Evolutionary conservation across 1,284 basidiomycete species (phyloP), one percentile per base, ranked within the genome.

Genomic region (Ustilago curta): DNA sequence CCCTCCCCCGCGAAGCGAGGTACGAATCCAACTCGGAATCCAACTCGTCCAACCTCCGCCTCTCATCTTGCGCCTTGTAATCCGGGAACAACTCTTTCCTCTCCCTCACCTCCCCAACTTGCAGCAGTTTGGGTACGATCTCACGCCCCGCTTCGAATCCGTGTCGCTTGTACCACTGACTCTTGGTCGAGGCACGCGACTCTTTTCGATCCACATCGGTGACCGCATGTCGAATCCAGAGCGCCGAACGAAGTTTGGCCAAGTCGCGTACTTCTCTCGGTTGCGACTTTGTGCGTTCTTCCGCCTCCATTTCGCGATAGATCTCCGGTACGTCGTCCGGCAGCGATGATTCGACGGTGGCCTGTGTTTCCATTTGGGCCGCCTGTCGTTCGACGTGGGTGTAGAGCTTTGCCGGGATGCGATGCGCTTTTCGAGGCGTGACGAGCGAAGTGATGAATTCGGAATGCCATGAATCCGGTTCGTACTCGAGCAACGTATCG

Each of bases 141-240:
- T 84, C 81, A 23, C 76, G 76, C 11, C 83, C 83, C 0, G 83
- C 83, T 25, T 80, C 76, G 19, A 61, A 62, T 3, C 83, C 83
- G 45, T 84, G 82, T 19, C 78, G 64, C 25, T 70, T 67, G 70
- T 84, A 84, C 83, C 83, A 84, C 45, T 81, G 77, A 37, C 68
- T 72, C 14, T 66, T 49, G 14, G 69, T 68, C 4, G 67, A 64
- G 3, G 82, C 77, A 8, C 74, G 60, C 14, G 70, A 67, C 35
- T 68, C 61, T 54, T 84, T 83, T 31, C 78, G 72, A 51, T 84
- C 83, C 4, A 70, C 50, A 44, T 76, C 68, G 16, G 66, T 59
- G 7, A 82, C 61, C 16, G 79, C 75, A 23, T 80, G 80, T 9
- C 81, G 69, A 3, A 81, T 37, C 78, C 77, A 83, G 6, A 83